These are phyloP conservation scores for Climacium dendroides DNA, from an alignment of 225 moss, liverwort and hornwort genomes.

Conservation along the genomic window DNA sequence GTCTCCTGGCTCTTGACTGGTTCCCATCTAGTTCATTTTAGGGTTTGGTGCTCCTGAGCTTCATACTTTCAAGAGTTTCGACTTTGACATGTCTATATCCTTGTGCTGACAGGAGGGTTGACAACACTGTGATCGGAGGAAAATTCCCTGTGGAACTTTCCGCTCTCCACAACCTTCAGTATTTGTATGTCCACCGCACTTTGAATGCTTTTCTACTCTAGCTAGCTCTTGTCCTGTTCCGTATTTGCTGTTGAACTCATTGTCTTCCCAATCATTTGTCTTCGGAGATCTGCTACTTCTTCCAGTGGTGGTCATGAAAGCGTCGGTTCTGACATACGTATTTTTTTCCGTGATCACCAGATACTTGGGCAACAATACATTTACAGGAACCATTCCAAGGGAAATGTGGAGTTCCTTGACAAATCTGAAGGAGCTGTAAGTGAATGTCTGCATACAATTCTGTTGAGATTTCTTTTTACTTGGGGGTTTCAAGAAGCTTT, in stretches of 20 bases:
- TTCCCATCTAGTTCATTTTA: background rate
- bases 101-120: constrained; percentile 2
- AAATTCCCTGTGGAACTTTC: constrained; percentile 7
- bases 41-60: background rate
- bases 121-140: constrained; percentile 21
- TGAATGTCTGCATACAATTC: background rate
- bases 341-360: background rate
- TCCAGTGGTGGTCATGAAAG: background rate
- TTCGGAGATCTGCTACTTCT: background rate
- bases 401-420: constrained; percentile 1
- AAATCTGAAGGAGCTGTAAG: constrained; percentile 24
- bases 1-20: background rate
- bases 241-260: background rate
- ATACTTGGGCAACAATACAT: constrained; percentile 26
- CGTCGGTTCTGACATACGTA: background rate
- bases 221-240: background rate
- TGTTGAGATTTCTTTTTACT: background rate
- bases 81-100: background rate
- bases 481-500: background rate
- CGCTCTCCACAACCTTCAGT: constrained; percentile 6
- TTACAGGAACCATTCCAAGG: constrained; percentile 7
- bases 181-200: background rate
- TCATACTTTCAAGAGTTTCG: background rate
- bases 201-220: background rate
- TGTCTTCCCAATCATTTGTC: background rate